Evolutionary conservation across 75 land plant species (phyloP).

Genomic region (Ceratopteris richardii): DNA sequence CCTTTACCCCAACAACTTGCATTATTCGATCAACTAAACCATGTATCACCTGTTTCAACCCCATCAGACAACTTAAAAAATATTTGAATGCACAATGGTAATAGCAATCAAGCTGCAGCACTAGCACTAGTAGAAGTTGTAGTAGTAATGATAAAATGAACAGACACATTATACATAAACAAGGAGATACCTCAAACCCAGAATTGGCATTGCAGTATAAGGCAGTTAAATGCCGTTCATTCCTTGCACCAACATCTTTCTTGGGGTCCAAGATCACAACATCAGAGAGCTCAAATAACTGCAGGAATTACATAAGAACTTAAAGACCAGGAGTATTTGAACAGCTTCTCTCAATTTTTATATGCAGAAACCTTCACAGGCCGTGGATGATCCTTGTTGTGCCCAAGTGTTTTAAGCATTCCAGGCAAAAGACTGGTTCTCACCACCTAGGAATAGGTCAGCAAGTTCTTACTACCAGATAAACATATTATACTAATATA

Average conservation of each 20-base stretch:
- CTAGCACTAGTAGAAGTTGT: no score
- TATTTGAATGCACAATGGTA: not conserved
- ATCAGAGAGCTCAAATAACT: slow-evolving; percentile 97
- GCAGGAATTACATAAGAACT: not conserved
- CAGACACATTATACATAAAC: no score
- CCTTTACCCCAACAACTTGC: slow-evolving; percentile 53
- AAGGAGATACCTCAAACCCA: slow-evolving; percentile 95
- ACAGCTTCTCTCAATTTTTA: no score
- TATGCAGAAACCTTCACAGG: slow-evolving; percentile 66
- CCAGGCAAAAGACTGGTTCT: slow-evolving; percentile 89
- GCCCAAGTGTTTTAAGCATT: slow-evolving; percentile 70
- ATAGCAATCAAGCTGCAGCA: no score
- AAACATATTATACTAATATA: not conserved
- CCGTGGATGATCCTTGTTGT: slow-evolving; percentile 81
- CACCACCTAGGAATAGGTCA: slow-evolving; percentile 43
- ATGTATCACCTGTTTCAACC: slow-evolving; percentile 84
- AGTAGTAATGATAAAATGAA: no score
- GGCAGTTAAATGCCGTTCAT: slow-evolving; percentile 71
- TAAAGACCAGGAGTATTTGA: not conserved
- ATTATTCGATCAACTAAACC: slow-evolving; percentile 81
- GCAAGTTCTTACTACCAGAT: not conserved
- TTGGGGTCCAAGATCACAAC: slow-evolving; percentile 45
- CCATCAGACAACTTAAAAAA: no score
- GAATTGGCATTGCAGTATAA: slow-evolving; percentile 74
- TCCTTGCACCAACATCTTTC: slow-evolving; percentile 88